Evolutionary conservation across 2,329 filamentous ascomycete genomes (phyloP).

Genomic region (Fusarium luffae): DNA sequence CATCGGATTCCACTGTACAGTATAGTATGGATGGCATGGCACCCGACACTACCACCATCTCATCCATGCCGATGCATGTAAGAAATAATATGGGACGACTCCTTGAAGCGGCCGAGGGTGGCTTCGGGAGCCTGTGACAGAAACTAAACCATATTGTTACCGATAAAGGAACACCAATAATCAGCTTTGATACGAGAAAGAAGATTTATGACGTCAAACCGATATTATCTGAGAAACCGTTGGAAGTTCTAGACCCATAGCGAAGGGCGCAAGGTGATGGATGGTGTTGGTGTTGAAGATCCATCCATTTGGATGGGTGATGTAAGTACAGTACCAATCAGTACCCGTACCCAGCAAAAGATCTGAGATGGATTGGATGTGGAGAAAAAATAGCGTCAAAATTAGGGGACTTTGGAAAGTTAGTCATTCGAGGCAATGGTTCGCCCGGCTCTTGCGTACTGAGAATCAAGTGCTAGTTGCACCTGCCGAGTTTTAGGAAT

Average conservation of each 20-base stretch:
- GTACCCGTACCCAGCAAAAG: neutral
- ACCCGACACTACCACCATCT: neutral
- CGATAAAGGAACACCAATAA: conserved; percentile 6
- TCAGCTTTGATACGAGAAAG: conserved; percentile 1
- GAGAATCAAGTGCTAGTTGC: neutral
- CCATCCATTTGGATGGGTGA: neutral
- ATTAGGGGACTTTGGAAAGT: conserved; percentile 34
- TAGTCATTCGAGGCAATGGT: conserved; percentile 38
- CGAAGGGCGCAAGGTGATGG: conserved; percentile 6
- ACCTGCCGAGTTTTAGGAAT: conserved; percentile 22
- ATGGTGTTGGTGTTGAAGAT: neutral
- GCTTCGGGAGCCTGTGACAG: conserved; percentile 20
- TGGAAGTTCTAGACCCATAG: conserved; percentile 6
- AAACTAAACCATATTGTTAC: conserved; percentile 7
- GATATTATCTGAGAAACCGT: neutral
- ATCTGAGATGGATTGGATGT: neutral
- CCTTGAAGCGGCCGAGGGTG: conserved; percentile 17
- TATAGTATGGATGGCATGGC: neutral
- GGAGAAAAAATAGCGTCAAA: conserved; percentile 27
- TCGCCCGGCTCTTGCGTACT: conserved; percentile 23
- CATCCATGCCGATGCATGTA: conserved; percentile 10
- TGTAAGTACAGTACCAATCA: neutral
- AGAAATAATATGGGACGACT: conserved; percentile 4
- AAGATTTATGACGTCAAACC: conserved; percentile 9
- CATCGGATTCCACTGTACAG: conserved; percentile 9